These are phyloP conservation scores for Nemania sp. DNA, from an alignment of 2,329 filamentous ascomycete species.

Conservation along the genomic window DNA sequence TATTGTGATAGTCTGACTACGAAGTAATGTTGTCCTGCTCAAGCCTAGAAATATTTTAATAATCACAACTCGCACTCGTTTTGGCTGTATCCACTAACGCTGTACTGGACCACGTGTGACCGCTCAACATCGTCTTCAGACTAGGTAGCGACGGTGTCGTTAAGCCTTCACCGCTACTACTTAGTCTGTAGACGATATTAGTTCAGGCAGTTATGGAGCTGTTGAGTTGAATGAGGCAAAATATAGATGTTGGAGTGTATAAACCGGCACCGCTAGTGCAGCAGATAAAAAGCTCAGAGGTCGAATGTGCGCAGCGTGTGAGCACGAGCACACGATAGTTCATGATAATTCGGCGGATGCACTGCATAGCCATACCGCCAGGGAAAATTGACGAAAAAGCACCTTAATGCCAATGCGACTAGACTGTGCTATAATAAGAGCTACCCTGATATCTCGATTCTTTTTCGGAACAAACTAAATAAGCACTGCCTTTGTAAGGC, in stretches of 20 bases:
- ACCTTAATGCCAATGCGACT: too few relatives aligned
- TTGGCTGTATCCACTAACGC: too few relatives aligned
- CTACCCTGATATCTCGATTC: neutral
- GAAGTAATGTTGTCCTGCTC: too few relatives aligned
- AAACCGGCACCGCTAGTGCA: neutral
- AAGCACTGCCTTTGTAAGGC: neutral
- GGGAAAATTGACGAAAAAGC: too few relatives aligned
- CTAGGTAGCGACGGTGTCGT: too few relatives aligned
- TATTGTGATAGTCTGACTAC: too few relatives aligned
- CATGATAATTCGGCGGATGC: neutral
- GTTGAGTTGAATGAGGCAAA: neutral
- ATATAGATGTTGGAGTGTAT: neutral
- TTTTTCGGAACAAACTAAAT: neutral
- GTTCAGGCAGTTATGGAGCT: neutral
- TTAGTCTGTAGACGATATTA: too few relatives aligned
- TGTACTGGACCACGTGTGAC: too few relatives aligned
- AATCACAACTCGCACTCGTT: too few relatives aligned
- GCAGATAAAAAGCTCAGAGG: neutral
- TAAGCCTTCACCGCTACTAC: too few relatives aligned
- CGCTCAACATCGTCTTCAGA: too few relatives aligned
- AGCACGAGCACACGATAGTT: neutral
- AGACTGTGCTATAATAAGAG: neutral
- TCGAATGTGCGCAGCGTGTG: neutral
- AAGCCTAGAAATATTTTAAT: too few relatives aligned
- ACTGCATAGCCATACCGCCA: neutral